phyloP scores from a whole-genome alignment of 2,329 filamentous ascomycete species.

The Fonsecaea nubica region DNA sequence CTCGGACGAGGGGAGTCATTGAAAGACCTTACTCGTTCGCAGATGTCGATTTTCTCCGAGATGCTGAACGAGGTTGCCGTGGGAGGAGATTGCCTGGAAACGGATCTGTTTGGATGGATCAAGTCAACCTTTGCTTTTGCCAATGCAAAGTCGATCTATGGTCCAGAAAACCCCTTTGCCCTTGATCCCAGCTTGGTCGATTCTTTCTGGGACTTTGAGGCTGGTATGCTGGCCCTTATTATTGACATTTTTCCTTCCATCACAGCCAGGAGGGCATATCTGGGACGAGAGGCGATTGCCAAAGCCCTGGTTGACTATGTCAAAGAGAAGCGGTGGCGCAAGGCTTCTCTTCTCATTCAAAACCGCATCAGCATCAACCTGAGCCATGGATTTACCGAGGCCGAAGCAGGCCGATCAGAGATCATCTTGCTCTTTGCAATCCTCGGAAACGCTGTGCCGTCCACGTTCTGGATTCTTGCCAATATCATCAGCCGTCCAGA shows the following conservation, averaged over 20 bases:
- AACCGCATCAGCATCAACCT: conserved; percentile 47
- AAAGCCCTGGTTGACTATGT: conserved; percentile 52
- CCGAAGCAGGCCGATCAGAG: conserved; percentile 52
- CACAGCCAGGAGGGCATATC: conserved; percentile 48
- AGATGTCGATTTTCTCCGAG: conserved; percentile 17
- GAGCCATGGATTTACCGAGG: conserved; percentile 43
- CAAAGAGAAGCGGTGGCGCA: conserved; percentile 46
- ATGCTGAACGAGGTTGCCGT: conserved; percentile 14
- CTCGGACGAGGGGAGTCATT: conserved; percentile 16
- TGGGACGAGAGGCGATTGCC: conserved; percentile 46
- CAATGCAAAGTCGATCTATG: conserved; percentile 27
- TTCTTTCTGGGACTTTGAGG: conserved; percentile 49
- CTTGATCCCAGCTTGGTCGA: conserved; percentile 21
- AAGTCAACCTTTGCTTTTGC: conserved; percentile 25
- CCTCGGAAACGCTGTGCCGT: conserved; percentile 50
- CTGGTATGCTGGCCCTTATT: conserved; percentile 43
- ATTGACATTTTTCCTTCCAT: conserved; percentile 46
- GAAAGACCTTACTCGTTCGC: conserved; percentile 19
- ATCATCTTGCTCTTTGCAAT: conserved; percentile 51
- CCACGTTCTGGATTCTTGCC: conserved; percentile 52
- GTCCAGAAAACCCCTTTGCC: conserved; percentile 24
- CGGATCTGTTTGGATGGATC: conserved; percentile 18
- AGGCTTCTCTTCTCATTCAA: conserved; percentile 48
- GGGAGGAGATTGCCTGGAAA: background rate
- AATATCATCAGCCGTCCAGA: conserved; percentile 46